Conservation (phyloP, 2,329 filamentous ascomycete genomes). For the Exophiala alcalophila region DNA sequence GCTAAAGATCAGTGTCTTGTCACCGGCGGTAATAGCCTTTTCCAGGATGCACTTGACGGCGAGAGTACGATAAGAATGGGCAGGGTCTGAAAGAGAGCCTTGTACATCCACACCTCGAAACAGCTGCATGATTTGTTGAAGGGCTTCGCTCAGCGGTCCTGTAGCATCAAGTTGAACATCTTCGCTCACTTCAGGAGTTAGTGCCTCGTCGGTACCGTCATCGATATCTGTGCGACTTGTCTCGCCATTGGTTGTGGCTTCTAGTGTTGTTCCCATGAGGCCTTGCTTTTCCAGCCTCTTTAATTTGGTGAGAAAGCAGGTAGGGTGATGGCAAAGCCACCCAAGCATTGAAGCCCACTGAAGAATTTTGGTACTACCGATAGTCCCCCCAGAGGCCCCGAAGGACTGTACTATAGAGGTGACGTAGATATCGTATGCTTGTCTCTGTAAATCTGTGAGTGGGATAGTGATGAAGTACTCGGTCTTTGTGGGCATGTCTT, state of each 20-base stretch:
- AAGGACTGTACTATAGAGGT: conserved; percentile 38
- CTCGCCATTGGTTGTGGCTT: background rate
- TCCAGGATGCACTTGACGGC: conserved; percentile 69
- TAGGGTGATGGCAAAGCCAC: conserved; percentile 59
- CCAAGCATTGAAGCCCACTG: conserved; percentile 54
- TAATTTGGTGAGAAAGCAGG: conserved; percentile 52
- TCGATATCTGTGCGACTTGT: background rate
- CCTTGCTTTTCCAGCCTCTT: conserved; percentile 30
- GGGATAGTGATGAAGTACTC: conserved; percentile 79
- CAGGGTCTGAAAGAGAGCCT: conserved; percentile 42
- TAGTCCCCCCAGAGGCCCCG: conserved; percentile 33
- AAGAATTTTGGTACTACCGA: conserved; percentile 47
- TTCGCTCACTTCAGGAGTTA: conserved; percentile 13
- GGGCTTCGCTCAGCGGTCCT: conserved; percentile 16
- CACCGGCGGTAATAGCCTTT: conserved; percentile 57
- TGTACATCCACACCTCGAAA: conserved; percentile 28
- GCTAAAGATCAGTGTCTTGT: conserved; percentile 80
- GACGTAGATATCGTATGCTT: conserved; percentile 60
- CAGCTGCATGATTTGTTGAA: conserved; percentile 14
- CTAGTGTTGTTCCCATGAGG: too few species aligned
- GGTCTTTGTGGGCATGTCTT: conserved; percentile 68
- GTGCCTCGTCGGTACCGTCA: conserved; percentile 14
- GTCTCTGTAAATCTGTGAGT: conserved; percentile 62
- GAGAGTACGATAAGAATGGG: conserved; percentile 65
- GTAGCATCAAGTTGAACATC: conserved; percentile 9